Conservation (phyloP, 1,139 yeast genomes). For the Scheffersomyces parashehatae region DNA sequence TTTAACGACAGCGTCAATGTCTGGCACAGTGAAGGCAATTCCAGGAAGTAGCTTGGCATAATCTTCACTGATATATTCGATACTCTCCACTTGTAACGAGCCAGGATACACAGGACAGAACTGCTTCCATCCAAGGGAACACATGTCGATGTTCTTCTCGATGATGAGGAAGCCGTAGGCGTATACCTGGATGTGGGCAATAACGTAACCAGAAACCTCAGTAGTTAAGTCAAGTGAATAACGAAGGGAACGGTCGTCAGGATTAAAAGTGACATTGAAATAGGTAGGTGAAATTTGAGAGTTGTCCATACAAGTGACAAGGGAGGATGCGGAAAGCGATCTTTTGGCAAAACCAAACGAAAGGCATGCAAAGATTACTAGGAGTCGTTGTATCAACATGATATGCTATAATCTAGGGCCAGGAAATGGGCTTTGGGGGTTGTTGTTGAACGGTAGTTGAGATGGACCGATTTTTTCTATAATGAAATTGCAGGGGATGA, state of each 20-base stretch:
- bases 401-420: neutral
- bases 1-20: slow-evolving; percentile 72
- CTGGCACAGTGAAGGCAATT: slow-evolving; percentile 74
- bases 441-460: too few species aligned
- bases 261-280: slow-evolving; percentile 68
- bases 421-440: too few species aligned
- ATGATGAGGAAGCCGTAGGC: slow-evolving; percentile 76
- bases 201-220: slow-evolving; percentile 56
- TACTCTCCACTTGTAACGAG: slow-evolving; percentile 62
- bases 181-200: slow-evolving; percentile 63
- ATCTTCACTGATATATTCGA: slow-evolving; percentile 51
- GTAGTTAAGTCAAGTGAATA: slow-evolving; percentile 65
- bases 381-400: slow-evolving; percentile 1
- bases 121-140: slow-evolving; percentile 70
- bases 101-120: slow-evolving; percentile 81
- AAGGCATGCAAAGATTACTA: slow-evolving; percentile 5
- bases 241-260: slow-evolving; percentile 60
- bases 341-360: slow-evolving; percentile 29
- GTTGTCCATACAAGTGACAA: slow-evolving; percentile 72
- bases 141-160: slow-evolving; percentile 52
- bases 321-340: slow-evolving; percentile 58
- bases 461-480: too few species aligned
- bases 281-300: slow-evolving; percentile 65
- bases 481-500: too few species aligned
- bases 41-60: slow-evolving; percentile 61